phyloP scores from a whole-genome alignment of 169 alveolate genomes.

The Cryptosporidium tyzzeri region DNA sequence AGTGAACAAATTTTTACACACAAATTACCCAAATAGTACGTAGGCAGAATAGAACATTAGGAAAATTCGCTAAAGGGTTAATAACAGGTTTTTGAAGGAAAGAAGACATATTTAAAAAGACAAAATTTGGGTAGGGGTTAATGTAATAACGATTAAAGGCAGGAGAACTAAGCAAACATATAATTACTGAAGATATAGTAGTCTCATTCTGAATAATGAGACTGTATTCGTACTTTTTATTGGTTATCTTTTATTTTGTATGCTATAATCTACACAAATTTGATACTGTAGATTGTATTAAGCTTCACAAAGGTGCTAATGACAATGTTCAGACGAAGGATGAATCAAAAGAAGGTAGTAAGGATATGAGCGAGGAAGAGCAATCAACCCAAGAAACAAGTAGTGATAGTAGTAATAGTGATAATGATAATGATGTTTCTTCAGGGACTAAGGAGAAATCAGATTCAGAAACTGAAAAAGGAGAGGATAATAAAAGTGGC shows the following conservation, averaged over 20 bases:
- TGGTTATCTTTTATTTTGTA: slow-evolving; percentile 2
- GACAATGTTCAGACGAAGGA: not conserved
- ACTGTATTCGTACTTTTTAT: not conserved
- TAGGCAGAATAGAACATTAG: not conserved
- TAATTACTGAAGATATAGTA: not conserved
- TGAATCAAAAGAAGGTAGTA: not conserved
- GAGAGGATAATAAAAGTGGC: not conserved
- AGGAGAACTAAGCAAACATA: not conserved
- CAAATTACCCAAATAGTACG: slow-evolving; percentile 32
- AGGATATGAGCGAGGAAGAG: not conserved
- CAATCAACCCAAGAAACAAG: not conserved
- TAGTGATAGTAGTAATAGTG: not conserved
- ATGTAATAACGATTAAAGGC: not conserved
- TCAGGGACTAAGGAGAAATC: not conserved
- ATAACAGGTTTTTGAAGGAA: not conserved
- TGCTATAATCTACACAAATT: not conserved
- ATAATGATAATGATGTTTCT: not conserved
- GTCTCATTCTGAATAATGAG: slow-evolving; percentile 17
- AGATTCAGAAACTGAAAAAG: not conserved
- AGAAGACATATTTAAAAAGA: not conserved
- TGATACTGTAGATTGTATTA: not conserved
- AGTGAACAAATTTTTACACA: not conserved
- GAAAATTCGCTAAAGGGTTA: not conserved
- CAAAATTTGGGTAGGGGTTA: not conserved
- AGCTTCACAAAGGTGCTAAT: not conserved